Evolutionary conservation across 2,329 filamentous ascomycete species (phyloP), one percentile per base, ranked within the genome.

Genomic region (Fusarium globosum): DNA sequence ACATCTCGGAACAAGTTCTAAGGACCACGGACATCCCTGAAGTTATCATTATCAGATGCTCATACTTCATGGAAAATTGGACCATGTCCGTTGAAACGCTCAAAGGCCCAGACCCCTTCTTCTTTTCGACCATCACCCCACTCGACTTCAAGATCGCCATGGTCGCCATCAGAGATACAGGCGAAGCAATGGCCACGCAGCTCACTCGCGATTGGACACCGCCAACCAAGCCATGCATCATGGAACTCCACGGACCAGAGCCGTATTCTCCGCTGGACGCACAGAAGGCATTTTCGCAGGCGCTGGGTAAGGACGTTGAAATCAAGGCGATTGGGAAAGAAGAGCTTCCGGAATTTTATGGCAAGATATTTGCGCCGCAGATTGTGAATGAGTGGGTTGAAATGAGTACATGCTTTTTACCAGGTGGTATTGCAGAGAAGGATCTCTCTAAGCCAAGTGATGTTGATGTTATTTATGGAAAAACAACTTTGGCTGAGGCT

Each of bases 1-100:
- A 83, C 59, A 75, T 72, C 3, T 80, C 81, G 1, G 82, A 84
- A 53, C 43, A 66, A 7, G 52, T 79, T 4, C 61, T 81, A 4
- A 57, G 55, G 7, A 45, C 33, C 0, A 65, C 73, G 0, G 60
- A 76, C 4, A 69, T 79, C 4, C 65, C 75, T 0, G 71, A 80
- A 6, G 66, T 83, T 4, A 64, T 80, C 18, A 79, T 83, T 46
- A 76, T 82, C 4, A 77, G 82, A 11, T 80, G 77, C 49, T 66
- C 69, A 0, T 84, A 82, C 70, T 83, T 84, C 38, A 83, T 83
- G 81, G 81, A 84, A 68, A 83, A 83, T 53, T 83, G 82, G 82
- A 76, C 75, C 7, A 65, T 69, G 59, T 61, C 65, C 4, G 33
- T 79, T 3, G 74, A 79, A 23, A 81, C 78, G 0, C 66, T 83